Base-by-base conservation (phyloP, 805 yeast species). In the Torulaspora maleeae region DNA sequence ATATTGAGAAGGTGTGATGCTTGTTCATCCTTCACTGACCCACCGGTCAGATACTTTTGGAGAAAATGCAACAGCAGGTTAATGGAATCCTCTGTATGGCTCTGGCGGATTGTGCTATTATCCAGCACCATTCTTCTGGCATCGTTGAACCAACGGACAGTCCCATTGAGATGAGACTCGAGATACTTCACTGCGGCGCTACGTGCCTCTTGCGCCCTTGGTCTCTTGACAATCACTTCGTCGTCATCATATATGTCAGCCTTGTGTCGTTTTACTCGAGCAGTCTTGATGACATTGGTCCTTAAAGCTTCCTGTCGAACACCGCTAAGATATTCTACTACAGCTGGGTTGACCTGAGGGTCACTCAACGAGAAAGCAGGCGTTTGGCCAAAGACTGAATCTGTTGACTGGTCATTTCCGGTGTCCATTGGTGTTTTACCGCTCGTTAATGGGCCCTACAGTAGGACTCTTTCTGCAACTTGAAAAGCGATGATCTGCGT, bases 221-320 rank as follows among this genome's bases (percentile, higher is more conserved):
- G 25, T 36, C 28, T 29, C 35, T 37, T 22, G 28, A 8, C 15
- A 11, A 11, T 10, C 5, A 33, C 48, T n/a, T 33, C 42, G 5
- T 41, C 55, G 36, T 59, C 64, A 44, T 60, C 64, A 34, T 60
- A 60, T 34, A 60, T 50, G n/a, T 49, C 47, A 2, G 64, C 61
- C 7, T 30, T 37, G 37, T 52, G 54, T 20, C 37, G 47, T 12
- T 36, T 29, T 12, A 29, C 27, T 25, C 28, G 12, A 19, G 25
- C 27, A 9, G 41, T 41, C 16, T 45, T 36, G 22, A 38, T 38
- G n/a, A 35, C 57, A 22, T 40, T 47, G 1, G 62, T 61, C 8
- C 52, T 49, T 24, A 62, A 30, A 2, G 69, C 67, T 46, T 64
- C 66, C 11, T 38, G 41, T 34, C 63, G 51, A 10, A 64, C 69